Conservation (phyloP, 192 early-diverging fungal species). For the Podila verticillata region DNA sequence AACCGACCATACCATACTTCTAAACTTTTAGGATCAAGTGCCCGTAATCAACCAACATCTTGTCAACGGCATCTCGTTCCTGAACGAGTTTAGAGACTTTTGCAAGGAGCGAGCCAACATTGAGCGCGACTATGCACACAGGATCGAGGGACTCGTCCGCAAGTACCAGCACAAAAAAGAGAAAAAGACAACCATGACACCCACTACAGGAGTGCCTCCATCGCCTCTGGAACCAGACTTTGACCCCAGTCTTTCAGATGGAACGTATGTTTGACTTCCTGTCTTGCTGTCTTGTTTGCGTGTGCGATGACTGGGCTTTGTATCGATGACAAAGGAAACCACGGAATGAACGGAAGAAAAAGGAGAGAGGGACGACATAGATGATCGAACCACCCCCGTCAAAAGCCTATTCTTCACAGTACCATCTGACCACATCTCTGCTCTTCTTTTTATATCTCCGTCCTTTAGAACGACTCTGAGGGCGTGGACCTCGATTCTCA, state of each 20-base stretch:
- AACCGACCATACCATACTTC: not conserved
- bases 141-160: constrained; percentile 68
- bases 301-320: not conserved
- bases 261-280: constrained; percentile 54
- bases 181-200: constrained; percentile 30
- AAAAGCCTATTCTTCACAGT: not conserved
- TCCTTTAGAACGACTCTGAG: constrained; percentile 58
- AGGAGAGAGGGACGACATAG: too few species aligned
- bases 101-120: constrained; percentile 73
- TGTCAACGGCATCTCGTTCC: constrained; percentile 65
- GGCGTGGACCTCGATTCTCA: constrained; percentile 69
- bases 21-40: constrained; percentile 59
- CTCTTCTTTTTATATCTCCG: not conserved
- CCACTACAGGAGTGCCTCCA: constrained; percentile 24
- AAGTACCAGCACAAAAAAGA: constrained; percentile 65
- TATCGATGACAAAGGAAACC: not conserved
- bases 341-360: not conserved
- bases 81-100: constrained; percentile 76
- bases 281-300: not conserved
- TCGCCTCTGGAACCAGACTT: constrained; percentile 46
- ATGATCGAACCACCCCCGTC: not conserved
- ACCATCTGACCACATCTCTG: not conserved
- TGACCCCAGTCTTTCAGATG: constrained; percentile 25
- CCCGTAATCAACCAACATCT: constrained; percentile 62
- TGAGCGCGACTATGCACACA: constrained; percentile 75